These are phyloP conservation scores for Phytophthora europaea DNA, from an alignment of 352 stramenopile genomes.

Conservation along the genomic window DNA sequence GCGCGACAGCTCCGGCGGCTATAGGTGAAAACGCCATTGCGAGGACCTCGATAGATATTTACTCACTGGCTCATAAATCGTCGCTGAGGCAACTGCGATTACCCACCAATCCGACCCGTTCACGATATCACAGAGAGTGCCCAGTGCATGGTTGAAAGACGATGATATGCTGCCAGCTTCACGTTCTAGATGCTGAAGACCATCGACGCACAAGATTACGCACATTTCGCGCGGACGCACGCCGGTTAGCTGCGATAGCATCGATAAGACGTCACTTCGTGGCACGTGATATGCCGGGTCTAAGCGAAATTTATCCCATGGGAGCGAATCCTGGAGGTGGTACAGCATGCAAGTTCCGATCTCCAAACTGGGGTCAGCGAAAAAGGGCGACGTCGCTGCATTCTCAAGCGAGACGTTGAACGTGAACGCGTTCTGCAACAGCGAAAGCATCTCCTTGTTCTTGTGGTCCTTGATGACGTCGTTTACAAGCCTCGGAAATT, in stretches of 20 bases:
- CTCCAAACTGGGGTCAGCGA: background rate
- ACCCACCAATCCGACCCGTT: background rate
- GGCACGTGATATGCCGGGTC: background rate
- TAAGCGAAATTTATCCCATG: background rate
- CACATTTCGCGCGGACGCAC: background rate
- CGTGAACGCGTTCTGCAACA: background rate
- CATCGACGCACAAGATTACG: background rate
- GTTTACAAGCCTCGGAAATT: background rate
- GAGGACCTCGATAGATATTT: background rate
- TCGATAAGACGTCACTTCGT: background rate
- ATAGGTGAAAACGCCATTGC: background rate
- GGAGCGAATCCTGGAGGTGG: background rate
- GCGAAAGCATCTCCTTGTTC: background rate
- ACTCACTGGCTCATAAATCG: background rate
- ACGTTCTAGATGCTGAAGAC: background rate
- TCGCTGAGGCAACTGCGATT: background rate
- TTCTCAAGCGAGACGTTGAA: background rate
- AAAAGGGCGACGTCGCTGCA: background rate
- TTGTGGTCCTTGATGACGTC: no score
- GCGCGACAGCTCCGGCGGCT: background rate
- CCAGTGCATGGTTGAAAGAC: background rate
- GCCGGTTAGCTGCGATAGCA: no score
- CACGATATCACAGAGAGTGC: background rate
- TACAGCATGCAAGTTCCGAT: background rate
- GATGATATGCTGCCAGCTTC: background rate